Conservation (phyloP, 164 flowering plant species). For the Malania oleifera region DNA sequence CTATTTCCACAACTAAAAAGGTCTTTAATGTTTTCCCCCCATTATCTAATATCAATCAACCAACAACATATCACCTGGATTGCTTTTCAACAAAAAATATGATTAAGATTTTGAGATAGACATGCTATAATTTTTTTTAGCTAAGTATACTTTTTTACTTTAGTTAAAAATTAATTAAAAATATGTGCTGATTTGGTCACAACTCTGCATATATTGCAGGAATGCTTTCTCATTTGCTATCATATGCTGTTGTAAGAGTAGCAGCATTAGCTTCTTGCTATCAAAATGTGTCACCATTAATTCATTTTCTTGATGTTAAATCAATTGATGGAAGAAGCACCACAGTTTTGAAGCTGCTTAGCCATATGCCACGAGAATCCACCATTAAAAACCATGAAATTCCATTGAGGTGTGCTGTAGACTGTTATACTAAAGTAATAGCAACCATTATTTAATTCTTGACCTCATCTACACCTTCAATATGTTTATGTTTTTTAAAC, state of each 20-base stretch:
- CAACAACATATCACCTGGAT: no score
- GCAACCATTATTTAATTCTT: not conserved
- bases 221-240: constrained; percentile 25
- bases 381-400: constrained; percentile 24
- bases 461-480: no score
- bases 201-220: constrained; percentile 28
- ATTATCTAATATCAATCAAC: no score
- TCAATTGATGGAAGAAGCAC: constrained; percentile 19
- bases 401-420: constrained; percentile 46
- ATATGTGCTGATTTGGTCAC: no score
- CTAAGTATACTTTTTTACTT: no score
- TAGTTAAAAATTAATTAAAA: no score
- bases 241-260: constrained; percentile 36
- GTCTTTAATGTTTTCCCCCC: no score
- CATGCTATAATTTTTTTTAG: no score
- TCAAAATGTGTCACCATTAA: constrained; percentile 19
- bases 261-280: constrained; percentile 34
- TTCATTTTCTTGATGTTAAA: constrained; percentile 15
- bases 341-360: constrained; percentile 28
- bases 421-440: not conserved
- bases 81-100: no score
- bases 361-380: constrained; percentile 30
- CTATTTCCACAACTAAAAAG: no score
- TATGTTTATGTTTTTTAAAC: not conserved
- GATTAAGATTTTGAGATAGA: no score